Evolutionary conservation across 148 eudicot genomes (phyloP).

Genomic region (Fagopyrum homotropicum): DNA sequence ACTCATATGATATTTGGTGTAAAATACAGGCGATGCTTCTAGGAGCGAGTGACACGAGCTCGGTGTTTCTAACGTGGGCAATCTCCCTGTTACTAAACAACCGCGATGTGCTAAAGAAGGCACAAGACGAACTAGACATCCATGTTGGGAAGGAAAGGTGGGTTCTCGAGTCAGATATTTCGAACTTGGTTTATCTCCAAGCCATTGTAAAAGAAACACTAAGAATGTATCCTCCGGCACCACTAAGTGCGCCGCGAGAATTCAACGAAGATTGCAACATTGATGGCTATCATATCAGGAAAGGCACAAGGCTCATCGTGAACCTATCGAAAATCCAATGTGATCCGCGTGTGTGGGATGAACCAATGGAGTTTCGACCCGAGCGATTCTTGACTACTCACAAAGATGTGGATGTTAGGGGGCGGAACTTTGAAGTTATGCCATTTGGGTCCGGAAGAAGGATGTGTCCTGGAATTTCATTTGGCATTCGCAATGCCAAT

Average conservation of each 20-base stretch:
- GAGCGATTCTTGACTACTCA: slow-evolving; percentile 27
- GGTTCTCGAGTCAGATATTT: slow-evolving; percentile 23
- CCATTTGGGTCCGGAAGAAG: slow-evolving; percentile 30
- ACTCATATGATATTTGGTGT: too few relatives aligned
- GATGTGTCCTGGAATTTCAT: slow-evolving; percentile 18
- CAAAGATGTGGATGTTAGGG: slow-evolving; percentile 23
- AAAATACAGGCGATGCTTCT: not conserved
- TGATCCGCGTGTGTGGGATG: slow-evolving; percentile 26
- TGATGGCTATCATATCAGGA: slow-evolving; percentile 23
- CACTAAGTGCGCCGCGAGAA: slow-evolving; percentile 18
- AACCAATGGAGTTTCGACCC: slow-evolving; percentile 26
- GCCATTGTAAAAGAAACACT: slow-evolving; percentile 33
- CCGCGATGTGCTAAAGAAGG: slow-evolving; percentile 18
- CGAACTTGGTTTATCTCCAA: slow-evolving; percentile 25
- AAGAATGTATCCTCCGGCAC: slow-evolving; percentile 21
- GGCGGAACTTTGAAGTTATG: slow-evolving; percentile 24
- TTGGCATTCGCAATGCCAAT: slow-evolving; percentile 14
- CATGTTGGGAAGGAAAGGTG: slow-evolving; percentile 23
- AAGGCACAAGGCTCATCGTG: slow-evolving; percentile 22
- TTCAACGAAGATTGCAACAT: slow-evolving; percentile 18
- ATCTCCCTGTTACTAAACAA: slow-evolving; percentile 28
- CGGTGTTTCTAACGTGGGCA: slow-evolving; percentile 26
- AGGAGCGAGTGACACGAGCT: slow-evolving; percentile 18
- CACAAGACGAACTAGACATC: slow-evolving; percentile 23
- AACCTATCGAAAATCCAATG: slow-evolving; percentile 32